phyloP scores from a whole-genome alignment of 352 stramenopile genomes.

The Pythium rhizo-oryzae region DNA sequence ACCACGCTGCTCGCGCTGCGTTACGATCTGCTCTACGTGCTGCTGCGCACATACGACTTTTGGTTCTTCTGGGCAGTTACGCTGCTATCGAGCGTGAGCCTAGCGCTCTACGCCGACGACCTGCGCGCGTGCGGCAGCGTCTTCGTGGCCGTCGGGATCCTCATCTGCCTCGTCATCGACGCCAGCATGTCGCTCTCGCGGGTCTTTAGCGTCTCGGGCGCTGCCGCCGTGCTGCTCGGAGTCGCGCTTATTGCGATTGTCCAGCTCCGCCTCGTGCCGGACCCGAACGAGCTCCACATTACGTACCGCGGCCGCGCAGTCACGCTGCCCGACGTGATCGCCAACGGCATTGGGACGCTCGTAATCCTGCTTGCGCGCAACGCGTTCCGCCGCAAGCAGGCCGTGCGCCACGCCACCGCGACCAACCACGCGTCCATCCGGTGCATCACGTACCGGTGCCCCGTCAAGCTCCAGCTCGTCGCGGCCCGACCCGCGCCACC shows the following conservation, averaged over 20 bases:
- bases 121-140: constrained; percentile 1
- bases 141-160: constrained; percentile 21
- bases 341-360: constrained; percentile 29
- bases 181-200: constrained; percentile 24
- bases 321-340: constrained; percentile 15
- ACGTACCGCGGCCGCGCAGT: neutral
- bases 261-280: constrained; percentile 5
- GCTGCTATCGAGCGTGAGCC: neutral
- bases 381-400: constrained; percentile 26
- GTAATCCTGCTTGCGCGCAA: constrained; percentile 32
- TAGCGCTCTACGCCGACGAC: neutral
- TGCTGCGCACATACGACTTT: constrained; percentile 34
- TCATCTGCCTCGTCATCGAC: constrained; percentile 33
- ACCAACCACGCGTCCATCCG: constrained; percentile 17
- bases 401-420: constrained; percentile 11
- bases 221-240: neutral
- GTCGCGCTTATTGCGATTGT: constrained; percentile 1
- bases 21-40: constrained; percentile 27
- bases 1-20: constrained; percentile 22
- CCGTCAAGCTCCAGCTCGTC: constrained; percentile 15
- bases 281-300: constrained; percentile 1
- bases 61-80: constrained; percentile 37
- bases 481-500: neutral
- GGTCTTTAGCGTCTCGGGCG: neutral
- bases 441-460: constrained; percentile 35